phyloP scores from a whole-genome alignment of 1,284 basidiomycete genomes.

The Erythrobasidium hasegawianum region DNA sequence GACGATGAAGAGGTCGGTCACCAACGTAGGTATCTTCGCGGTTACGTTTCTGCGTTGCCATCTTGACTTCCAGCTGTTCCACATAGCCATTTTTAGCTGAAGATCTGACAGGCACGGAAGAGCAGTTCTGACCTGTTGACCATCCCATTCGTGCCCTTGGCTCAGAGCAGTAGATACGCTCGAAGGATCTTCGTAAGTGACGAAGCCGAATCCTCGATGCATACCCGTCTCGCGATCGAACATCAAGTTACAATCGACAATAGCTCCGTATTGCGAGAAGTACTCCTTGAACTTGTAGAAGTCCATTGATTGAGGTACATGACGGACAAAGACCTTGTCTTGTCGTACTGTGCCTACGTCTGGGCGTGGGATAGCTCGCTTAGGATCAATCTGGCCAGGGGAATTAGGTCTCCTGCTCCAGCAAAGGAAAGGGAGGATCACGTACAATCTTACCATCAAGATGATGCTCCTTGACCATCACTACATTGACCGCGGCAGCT shows the following conservation, averaged over 20 bases:
- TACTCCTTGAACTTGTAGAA: constrained; percentile 88
- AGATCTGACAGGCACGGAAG: neutral
- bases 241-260: constrained; percentile 98
- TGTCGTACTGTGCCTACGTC: constrained; percentile 53
- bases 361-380: constrained; percentile 93
- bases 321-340: constrained; percentile 80
- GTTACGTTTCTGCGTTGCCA: constrained; percentile 24
- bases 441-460: constrained; percentile 89
- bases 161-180: constrained; percentile 63
- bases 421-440: constrained; percentile 13
- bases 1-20: constrained; percentile 25
- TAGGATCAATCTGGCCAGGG: constrained; percentile 85
- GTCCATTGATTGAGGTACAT: constrained; percentile 83
- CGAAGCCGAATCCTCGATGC: constrained; percentile 96
- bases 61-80: constrained; percentile 36
- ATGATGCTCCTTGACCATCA: constrained; percentile 78
- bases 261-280: constrained; percentile 82
- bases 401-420: neutral
- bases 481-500: constrained; percentile 77
- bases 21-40: constrained; percentile 31
- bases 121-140: constrained; percentile 45
- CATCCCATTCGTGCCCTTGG: constrained; percentile 47
- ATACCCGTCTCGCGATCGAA: constrained; percentile 92
- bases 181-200: constrained; percentile 83
- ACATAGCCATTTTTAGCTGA: neutral